Percentiles rank a stretch among this genome's conserved stretches.
Conservation (phyloP, 192 early-diverging fungal species). For the Entophlyctis helioformis region DNA sequence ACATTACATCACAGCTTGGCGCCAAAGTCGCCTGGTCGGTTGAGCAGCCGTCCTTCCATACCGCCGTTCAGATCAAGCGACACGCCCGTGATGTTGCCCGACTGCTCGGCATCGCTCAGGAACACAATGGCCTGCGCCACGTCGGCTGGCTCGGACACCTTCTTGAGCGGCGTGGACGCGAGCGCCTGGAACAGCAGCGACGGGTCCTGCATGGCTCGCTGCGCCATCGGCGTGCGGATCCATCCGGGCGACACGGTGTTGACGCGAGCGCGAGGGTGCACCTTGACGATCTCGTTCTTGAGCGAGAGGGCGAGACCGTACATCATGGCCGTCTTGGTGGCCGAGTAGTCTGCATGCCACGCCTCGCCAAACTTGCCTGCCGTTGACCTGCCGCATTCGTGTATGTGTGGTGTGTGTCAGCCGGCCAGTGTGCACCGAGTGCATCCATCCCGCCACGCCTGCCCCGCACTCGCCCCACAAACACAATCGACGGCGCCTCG, state of each 20-base stretch:
- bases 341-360: constrained; percentile 36
- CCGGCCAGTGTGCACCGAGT: no score
- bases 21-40: constrained; percentile 19
- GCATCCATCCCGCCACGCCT: no score
- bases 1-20: no score
- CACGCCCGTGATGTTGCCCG: constrained; percentile 46
- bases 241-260: constrained; percentile 41
- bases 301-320: constrained; percentile 28
- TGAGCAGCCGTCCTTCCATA: constrained; percentile 40
- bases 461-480: no score
- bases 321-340: constrained; percentile 39
- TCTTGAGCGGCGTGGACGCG: constrained; percentile 40
- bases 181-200: constrained; percentile 35
- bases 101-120: constrained; percentile 21
- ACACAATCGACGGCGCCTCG: constrained; percentile 7
- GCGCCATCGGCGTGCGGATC: constrained; percentile 53
- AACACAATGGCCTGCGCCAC: constrained; percentile 39
- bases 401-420: no score
- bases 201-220: constrained; percentile 26
- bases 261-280: constrained; percentile 36
- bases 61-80: constrained; percentile 44
- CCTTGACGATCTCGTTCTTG: constrained; percentile 46
- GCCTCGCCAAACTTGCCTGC: constrained; percentile 49
- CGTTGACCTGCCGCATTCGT: constrained; percentile 33
- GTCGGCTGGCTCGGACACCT: constrained; percentile 42